A percentile compares a stretch with the other conserved stretches of the same genome.
phyloP scores from a whole-genome alignment of 352 stramenopile genomes.

The Globisporangium radiosum region DNA sequence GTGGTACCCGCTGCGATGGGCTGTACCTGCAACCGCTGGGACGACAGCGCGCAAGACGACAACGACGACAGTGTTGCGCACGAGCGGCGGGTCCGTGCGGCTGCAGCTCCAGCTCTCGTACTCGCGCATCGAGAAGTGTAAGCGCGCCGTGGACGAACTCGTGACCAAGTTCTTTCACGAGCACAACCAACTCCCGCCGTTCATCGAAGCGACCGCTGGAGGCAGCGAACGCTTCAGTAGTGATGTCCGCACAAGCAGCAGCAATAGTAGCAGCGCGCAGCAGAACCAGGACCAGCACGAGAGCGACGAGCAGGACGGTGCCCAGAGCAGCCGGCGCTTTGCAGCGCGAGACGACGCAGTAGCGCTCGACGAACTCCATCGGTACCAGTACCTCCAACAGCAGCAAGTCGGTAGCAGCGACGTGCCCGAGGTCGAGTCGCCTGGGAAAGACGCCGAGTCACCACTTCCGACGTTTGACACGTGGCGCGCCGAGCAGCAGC shows the following conservation, averaged over 20 bases:
- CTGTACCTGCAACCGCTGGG: constrained; percentile 9
- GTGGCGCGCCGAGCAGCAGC: constrained; percentile 17
- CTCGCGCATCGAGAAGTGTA: constrained; percentile 51
- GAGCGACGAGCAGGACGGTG: not conserved
- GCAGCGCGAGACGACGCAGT: constrained; percentile 9
- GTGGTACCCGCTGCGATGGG: constrained; percentile 48
- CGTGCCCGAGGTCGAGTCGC: constrained; percentile 10
- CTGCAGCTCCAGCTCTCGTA: constrained; percentile 61
- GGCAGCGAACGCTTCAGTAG: not conserved
- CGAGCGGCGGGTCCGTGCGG: constrained; percentile 34
- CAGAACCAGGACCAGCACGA: constrained; percentile 26
- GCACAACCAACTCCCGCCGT: constrained; percentile 44
- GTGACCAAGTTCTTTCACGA: constrained; percentile 49
- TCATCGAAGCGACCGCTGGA: constrained; percentile 30
- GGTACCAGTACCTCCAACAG: constrained; percentile 4
- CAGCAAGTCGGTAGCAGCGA: constrained; percentile 1
- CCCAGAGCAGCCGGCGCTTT: not conserved
- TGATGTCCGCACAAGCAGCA: too few relatives aligned
- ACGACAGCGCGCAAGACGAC: not conserved
- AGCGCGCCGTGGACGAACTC: constrained; percentile 53
- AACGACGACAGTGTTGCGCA: constrained; percentile 10
- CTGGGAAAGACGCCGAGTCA: constrained; percentile 4
- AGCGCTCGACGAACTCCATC: constrained; percentile 5
- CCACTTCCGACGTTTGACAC: constrained; percentile 17
- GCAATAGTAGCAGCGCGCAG: too few relatives aligned